These are phyloP conservation scores for grape (Vitis vinifera) DNA, from an alignment of 164 flowering plant genomes.

Conservation along the genomic window DNA sequence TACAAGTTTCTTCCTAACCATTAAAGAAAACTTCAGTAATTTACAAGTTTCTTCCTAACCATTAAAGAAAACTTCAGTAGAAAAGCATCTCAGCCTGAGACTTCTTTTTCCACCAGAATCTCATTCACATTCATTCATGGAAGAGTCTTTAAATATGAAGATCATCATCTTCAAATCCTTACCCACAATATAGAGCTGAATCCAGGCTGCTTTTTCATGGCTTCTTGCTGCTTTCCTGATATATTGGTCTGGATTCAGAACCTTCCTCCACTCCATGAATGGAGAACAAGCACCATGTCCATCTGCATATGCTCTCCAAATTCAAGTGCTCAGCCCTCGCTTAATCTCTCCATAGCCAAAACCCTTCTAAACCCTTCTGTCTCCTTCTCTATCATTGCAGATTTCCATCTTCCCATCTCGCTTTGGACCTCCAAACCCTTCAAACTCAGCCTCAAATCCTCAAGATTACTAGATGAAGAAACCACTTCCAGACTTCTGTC, in stretches of 20 bases:
- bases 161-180: neutral
- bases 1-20: too few relatives aligned
- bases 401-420: slow-evolving; percentile 51
- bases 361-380: slow-evolving; percentile 29
- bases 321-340: slow-evolving; percentile 48
- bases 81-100: slow-evolving; percentile 1
- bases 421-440: slow-evolving; percentile 81
- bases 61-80: too few relatives aligned
- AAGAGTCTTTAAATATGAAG: neutral
- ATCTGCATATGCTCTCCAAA: slow-evolving; percentile 53
- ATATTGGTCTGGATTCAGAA: slow-evolving; percentile 66
- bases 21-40: too few relatives aligned
- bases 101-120: neutral
- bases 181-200: neutral
- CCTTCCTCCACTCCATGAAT: slow-evolving; percentile 65
- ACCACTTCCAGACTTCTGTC: slow-evolving; percentile 31
- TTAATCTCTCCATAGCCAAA: slow-evolving; percentile 48
- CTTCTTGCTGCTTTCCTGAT: slow-evolving; percentile 50
- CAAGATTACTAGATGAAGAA: slow-evolving; percentile 34
- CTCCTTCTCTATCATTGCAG: slow-evolving; percentile 53
- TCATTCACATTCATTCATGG: neutral
- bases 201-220: slow-evolving; percentile 24
- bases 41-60: too few relatives aligned
- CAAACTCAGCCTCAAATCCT: slow-evolving; percentile 21
- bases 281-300: slow-evolving; percentile 56